Conservation (phyloP, 176 grass and related monocot species). For the Carex littledalei region DNA sequence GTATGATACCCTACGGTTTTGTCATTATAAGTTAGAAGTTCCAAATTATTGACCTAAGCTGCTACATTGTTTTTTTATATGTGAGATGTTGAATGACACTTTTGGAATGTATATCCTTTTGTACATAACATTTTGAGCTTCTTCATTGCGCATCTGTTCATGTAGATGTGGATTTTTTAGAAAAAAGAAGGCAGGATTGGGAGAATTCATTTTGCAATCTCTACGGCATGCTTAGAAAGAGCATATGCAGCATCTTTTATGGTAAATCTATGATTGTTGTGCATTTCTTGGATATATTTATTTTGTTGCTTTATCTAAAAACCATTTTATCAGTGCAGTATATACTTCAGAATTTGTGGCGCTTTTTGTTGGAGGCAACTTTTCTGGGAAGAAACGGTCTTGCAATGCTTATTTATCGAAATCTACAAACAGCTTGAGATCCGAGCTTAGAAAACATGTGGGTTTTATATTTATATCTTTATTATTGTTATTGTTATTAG, state of each 20-base stretch:
- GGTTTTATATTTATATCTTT: conserved; percentile 1
- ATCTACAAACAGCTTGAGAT: conserved; percentile 72
- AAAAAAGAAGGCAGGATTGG: conserved; percentile 73
- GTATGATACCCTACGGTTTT: background rate
- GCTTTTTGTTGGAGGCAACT: conserved; percentile 53
- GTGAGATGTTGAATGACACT: background rate
- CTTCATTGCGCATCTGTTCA: conserved; percentile 1
- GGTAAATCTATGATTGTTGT: conserved; percentile 36
- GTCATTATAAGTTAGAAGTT: background rate
- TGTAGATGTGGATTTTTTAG: conserved; percentile 66
- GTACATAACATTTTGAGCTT: background rate
- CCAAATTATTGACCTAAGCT: background rate
- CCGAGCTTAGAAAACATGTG: conserved; percentile 81
- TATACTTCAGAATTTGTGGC: conserved; percentile 85
- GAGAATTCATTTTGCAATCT: conserved; percentile 84
- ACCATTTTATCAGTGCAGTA: conserved; percentile 30
- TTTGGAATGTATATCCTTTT: background rate
- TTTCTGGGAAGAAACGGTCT: conserved; percentile 40
- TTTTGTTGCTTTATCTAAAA: conserved; percentile 22
- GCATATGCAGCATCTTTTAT: conserved; percentile 77
- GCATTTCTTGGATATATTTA: conserved; percentile 8
- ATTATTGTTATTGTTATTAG: background rate
- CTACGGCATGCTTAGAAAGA: conserved; percentile 88
- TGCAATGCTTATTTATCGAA: conserved; percentile 81
- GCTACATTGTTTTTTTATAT: background rate